A percentile compares a stretch with the other conserved stretches of the same genome.
phyloP scores from a whole-genome alignment of 192 early-diverging fungal species.

The Podila horticola region DNA sequence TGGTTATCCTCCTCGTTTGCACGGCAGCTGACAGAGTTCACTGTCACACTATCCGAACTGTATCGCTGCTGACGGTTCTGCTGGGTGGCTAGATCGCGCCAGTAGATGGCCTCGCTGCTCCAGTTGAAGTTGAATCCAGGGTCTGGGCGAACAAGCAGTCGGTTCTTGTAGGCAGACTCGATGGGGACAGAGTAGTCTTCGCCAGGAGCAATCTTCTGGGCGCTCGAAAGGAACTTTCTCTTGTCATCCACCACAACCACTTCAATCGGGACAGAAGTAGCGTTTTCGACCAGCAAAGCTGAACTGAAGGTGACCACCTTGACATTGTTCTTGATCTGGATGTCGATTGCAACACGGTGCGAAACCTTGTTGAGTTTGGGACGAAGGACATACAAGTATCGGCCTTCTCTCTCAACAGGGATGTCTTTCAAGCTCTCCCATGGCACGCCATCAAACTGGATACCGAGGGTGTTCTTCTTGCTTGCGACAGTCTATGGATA shows the following conservation, averaged over 20 bases:
- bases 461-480: constrained; percentile 80
- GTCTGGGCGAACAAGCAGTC: constrained; percentile 83
- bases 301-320: constrained; percentile 95
- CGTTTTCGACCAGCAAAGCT: constrained; percentile 83
- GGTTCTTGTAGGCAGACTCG: constrained; percentile 81
- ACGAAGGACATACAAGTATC: constrained; percentile 80
- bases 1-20: constrained; percentile 53
- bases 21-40: constrained; percentile 54
- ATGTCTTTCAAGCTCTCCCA: constrained; percentile 95
- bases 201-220: constrained; percentile 75
- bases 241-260: constrained; percentile 78
- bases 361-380: constrained; percentile 82
- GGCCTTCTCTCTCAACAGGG: constrained; percentile 90
- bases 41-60: constrained; percentile 19
- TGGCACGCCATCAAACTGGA: constrained; percentile 84
- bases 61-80: constrained; percentile 31
- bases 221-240: constrained; percentile 60
- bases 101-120: constrained; percentile 82
- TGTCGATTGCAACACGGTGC: constrained; percentile 89
- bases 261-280: constrained; percentile 81
- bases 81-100: constrained; percentile 78
- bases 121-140: constrained; percentile 90
- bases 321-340: constrained; percentile 85
- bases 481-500: constrained; percentile 31
- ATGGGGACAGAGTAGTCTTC: constrained; percentile 90